A percentile compares a stretch with the other conserved stretches of the same genome.
Evolutionary conservation across 352 stramenopile genomes (phyloP).

Genomic region (Phytopythium litorale): DNA sequence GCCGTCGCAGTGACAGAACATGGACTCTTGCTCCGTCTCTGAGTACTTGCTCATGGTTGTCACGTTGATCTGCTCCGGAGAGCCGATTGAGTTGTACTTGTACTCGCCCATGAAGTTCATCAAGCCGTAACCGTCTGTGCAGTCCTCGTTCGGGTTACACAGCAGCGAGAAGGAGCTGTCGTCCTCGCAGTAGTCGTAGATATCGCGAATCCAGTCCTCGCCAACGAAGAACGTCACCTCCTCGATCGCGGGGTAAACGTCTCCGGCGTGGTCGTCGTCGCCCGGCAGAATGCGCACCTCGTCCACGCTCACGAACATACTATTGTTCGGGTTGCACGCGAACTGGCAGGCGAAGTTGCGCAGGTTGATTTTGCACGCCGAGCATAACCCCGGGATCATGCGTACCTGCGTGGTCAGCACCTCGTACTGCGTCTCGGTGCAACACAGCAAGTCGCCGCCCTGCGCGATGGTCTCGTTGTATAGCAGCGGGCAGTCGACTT

Average conservation of each 20-base stretch:
- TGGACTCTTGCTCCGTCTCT: slow-evolving; percentile 21
- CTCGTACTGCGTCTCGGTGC: slow-evolving; percentile 52
- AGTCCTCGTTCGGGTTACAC: slow-evolving; percentile 53
- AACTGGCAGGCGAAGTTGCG: slow-evolving; percentile 67
- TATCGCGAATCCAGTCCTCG: slow-evolving; percentile 55
- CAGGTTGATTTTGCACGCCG: slow-evolving; percentile 57
- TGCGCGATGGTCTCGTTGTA: slow-evolving; percentile 50
- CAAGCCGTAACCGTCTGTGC: slow-evolving; percentile 45
- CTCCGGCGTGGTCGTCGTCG: slow-evolving; percentile 29
- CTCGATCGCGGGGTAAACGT: slow-evolving; percentile 49
- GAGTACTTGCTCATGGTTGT: slow-evolving; percentile 34
- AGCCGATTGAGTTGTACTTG: slow-evolving; percentile 55
- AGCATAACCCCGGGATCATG: slow-evolving; percentile 55
- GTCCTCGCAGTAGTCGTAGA: slow-evolving; percentile 60
- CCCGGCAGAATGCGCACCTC: slow-evolving; percentile 47
- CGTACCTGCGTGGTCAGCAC: slow-evolving; percentile 51
- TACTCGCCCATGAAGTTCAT: slow-evolving; percentile 64
- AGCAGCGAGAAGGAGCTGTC: slow-evolving; percentile 54
- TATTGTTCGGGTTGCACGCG: slow-evolving; percentile 64
- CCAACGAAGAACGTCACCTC: slow-evolving; percentile 59
- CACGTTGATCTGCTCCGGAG: slow-evolving; percentile 60
- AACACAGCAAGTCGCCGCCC: slow-evolving; percentile 53
- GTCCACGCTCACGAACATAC: slow-evolving; percentile 48
- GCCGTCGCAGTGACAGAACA: slow-evolving; percentile 41
- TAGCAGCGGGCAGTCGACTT: slow-evolving; percentile 56